Percentiles rank a stretch among this genome's conserved stretches.
Conservation (phyloP, 106 monocot species). For the Triglochin maritima region DNA sequence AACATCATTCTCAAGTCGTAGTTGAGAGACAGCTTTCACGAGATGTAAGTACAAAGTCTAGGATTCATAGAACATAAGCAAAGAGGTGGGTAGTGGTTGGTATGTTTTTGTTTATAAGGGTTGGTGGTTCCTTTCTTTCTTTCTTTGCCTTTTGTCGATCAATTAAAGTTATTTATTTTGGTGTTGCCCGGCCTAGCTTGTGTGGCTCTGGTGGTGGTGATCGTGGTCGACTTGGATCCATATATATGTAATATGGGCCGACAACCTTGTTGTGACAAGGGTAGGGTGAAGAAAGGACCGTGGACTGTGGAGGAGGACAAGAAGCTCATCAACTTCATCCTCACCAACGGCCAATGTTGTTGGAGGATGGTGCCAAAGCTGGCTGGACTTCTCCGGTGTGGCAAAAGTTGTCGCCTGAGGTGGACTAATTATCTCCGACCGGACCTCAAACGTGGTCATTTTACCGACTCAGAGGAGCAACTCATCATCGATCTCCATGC, state of each 20-base stretch:
- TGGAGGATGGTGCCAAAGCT: conserved; percentile 76
- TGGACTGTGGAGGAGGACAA: conserved; percentile 74
- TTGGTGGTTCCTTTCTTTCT: background rate
- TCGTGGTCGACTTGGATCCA: background rate
- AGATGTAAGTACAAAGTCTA: background rate
- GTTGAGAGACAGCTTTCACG: conserved; percentile 1
- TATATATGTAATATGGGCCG: conserved; percentile 41
- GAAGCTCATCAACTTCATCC: conserved; percentile 58
- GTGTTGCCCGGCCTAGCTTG: background rate
- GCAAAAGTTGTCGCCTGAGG: conserved; percentile 63
- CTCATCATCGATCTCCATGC: conserved; percentile 74
- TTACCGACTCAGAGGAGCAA: conserved; percentile 60
- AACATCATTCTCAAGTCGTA: background rate
- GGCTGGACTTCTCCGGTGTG: conserved; percentile 60
- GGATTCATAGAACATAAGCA: background rate
- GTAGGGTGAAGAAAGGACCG: conserved; percentile 65
- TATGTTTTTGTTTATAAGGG: background rate
- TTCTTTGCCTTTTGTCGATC: too few relatives aligned
- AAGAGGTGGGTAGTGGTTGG: too few relatives aligned
- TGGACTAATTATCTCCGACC: conserved; percentile 86
- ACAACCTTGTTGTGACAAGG: conserved; percentile 71
- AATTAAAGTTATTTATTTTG: background rate
- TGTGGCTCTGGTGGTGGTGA: background rate
- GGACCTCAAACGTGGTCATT: conserved; percentile 73
- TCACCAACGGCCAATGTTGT: conserved; percentile 56